Conservation (phyloP, 768 basidiomycete genomes). For the Mycena belliarum region DNA sequence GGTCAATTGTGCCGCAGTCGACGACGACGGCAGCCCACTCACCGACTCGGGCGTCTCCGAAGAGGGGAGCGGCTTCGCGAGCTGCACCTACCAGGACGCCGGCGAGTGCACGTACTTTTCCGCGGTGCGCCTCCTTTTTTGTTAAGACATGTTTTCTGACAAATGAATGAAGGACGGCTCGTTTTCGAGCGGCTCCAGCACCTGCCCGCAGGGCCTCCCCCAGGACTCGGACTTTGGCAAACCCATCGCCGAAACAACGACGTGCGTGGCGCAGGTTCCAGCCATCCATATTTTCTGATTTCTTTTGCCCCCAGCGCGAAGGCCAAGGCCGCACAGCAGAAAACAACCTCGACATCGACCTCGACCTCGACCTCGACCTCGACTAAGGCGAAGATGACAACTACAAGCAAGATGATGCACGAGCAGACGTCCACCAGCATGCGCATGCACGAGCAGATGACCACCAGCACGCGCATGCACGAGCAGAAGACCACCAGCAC, state of each 20-base stretch:
- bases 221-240: neutral
- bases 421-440: too few relatives aligned
- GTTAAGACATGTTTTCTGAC: neutral
- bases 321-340: too few relatives aligned
- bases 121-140: neutral
- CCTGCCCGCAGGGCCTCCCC: neutral
- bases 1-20: neutral
- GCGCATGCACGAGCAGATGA: too few relatives aligned
- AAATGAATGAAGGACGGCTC: slow-evolving; percentile 2
- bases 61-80: neutral
- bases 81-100: neutral
- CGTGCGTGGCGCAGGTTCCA: too few relatives aligned
- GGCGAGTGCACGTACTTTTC: slow-evolving; percentile 1
- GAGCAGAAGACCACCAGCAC: too few relatives aligned
- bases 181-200: slow-evolving; percentile 5
- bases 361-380: too few relatives aligned
- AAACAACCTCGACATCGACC: too few relatives aligned
- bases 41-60: neutral
- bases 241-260: neutral
- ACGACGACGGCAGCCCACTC: neutral
- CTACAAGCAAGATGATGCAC: too few relatives aligned
- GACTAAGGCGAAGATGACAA: too few relatives aligned
- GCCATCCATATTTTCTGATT: too few relatives aligned
- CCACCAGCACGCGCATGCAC: too few relatives aligned
- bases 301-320: too few relatives aligned